Base-by-base conservation (phyloP, 495 filamentous ascomycete species). In the Aeminium ludgeri region DNA sequence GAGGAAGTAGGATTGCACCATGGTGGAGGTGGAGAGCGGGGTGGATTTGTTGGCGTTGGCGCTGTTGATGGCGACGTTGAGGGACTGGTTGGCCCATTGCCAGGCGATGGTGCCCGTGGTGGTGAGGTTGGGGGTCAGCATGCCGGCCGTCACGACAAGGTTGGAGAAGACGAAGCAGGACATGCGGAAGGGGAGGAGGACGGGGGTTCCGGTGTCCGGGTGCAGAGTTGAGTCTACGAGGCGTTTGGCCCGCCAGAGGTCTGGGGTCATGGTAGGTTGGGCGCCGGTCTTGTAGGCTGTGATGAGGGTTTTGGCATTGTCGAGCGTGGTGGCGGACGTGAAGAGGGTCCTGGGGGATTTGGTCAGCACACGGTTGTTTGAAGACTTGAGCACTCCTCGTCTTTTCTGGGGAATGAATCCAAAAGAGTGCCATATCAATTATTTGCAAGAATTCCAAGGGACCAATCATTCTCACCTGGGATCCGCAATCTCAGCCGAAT, bases 31-130 rank as follows among this genome's bases (percentile, higher is more conserved):
- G 20, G 82, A 80, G 2, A 95, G 68, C 0, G 86, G 80, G 1
- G 84, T 82, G 13, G 84, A 91, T 55, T 97, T 97, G 70, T 97
- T 97, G 30, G 89, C 80, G 60, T 97, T 97, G 56, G 86, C 76
- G 59, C 72, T 81, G 70, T 97, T 97, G 68, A 97, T 89, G 31
- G 82, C 86, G 13, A 97, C 89, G 55, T 97, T 96, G 45, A 97
- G 81, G 10, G 85, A 93, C 59, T 97, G 89, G 61, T 97, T 97
- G 33, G 82, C 74, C 40, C 94, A 76, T 65, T 97, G 89, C 89
- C 89, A 97, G 48, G 77, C 76, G 27, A 97, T 69, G 6, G 84
- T 94, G 20, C 87, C 89, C 17, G 75, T 72, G 30, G 82, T 95
- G 47, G 69, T 59, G 19, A 89, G 68, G 6, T 80, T 78, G 0